These are phyloP conservation scores for Plasmodium inui DNA, from an alignment of 169 alveolate species.

Conservation along the genomic window DNA sequence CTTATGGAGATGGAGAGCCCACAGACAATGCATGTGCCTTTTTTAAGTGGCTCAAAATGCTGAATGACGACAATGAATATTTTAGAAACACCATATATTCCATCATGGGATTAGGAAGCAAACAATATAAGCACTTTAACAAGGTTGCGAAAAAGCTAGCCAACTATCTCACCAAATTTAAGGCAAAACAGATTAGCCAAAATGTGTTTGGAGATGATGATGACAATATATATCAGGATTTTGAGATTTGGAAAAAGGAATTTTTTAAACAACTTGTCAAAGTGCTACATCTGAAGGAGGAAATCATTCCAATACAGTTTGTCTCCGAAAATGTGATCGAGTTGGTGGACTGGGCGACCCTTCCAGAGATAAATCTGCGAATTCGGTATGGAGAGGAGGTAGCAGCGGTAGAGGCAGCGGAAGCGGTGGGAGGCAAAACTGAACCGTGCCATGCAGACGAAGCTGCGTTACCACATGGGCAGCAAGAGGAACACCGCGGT, in stretches of 20 bases:
- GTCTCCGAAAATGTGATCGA: slow-evolving; percentile 29
- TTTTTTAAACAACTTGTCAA: slow-evolving; percentile 70
- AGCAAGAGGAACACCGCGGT: slow-evolving; percentile 57
- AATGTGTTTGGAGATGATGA: slow-evolving; percentile 84
- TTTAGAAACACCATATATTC: slow-evolving; percentile 75
- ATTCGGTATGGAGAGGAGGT: slow-evolving; percentile 10
- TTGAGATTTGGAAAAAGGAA: slow-evolving; percentile 79
- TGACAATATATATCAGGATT: slow-evolving; percentile 81
- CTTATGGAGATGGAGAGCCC: slow-evolving; percentile 89
- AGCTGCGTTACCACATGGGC: not conserved
- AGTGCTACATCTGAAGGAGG: not conserved
- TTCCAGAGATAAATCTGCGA: slow-evolving; percentile 3
- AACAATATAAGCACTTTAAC: slow-evolving; percentile 81
- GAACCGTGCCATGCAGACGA: not conserved
- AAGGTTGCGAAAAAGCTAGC: slow-evolving; percentile 80
- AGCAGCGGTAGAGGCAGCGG: slow-evolving; percentile 38
- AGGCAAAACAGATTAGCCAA: slow-evolving; percentile 75
- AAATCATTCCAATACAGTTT: not conserved
- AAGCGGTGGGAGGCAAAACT: too few species aligned
- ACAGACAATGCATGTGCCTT: slow-evolving; percentile 86
- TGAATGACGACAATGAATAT: slow-evolving; percentile 38
- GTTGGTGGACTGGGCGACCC: slow-evolving; percentile 72
- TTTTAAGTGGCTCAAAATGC: slow-evolving; percentile 78
- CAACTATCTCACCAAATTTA: slow-evolving; percentile 67
- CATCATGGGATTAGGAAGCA: slow-evolving; percentile 85